These are phyloP conservation scores for Ascosphaera apis DNA, from an alignment of 2,329 filamentous ascomycete species.

Conservation along the genomic window DNA sequence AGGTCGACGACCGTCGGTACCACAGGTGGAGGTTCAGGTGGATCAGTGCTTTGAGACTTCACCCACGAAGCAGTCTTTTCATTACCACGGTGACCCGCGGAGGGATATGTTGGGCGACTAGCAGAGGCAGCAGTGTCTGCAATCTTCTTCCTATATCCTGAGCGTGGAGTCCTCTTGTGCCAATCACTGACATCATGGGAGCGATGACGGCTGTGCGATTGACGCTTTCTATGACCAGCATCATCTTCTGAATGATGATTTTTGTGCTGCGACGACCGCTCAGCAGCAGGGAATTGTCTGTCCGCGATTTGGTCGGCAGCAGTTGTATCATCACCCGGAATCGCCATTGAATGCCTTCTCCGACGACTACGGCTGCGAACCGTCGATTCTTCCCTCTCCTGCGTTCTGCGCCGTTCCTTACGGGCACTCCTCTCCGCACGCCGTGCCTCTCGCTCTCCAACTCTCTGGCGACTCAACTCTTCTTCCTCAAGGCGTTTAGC, in stretches of 20 bases:
- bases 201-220: constrained; percentile 6
- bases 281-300: too few relatives aligned
- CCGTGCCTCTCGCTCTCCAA: constrained; percentile 6
- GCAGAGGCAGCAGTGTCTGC: too few relatives aligned
- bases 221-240: too few relatives aligned
- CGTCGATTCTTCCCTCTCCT: constrained; percentile 9
- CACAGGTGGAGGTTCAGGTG: constrained; percentile 24
- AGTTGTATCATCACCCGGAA: too few relatives aligned
- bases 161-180: too few relatives aligned
- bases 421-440: constrained; percentile 14
- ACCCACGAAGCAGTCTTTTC: constrained; percentile 29
- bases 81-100: constrained; percentile 16
- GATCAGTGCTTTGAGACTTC: constrained; percentile 23
- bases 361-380: too few relatives aligned
- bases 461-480: constrained; percentile 1
- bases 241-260: too few relatives aligned
- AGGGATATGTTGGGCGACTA: constrained; percentile 5
- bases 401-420: constrained; percentile 18
- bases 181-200: constrained; percentile 11
- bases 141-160: too few relatives aligned
- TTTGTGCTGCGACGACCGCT: too few relatives aligned
- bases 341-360: too few relatives aligned
- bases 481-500: constrained; percentile 11
- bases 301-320: too few relatives aligned
- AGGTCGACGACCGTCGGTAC: constrained; percentile 23